phyloP scores from a whole-genome alignment of 768 basidiomycete genomes.

The Mycena vulgaris region DNA sequence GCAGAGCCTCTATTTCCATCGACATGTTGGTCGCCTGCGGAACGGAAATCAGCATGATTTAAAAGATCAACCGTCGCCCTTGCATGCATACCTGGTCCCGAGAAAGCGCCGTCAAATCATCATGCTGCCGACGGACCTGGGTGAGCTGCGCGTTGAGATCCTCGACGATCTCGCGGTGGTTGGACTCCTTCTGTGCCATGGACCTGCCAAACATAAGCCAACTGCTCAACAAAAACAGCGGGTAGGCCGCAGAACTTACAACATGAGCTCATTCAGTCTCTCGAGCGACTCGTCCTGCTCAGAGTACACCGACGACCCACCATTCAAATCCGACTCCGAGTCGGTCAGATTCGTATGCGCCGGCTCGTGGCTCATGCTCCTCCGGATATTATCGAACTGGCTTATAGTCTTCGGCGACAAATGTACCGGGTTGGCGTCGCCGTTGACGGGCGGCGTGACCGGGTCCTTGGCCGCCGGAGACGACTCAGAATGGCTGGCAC shows the following conservation, averaged over 20 bases:
- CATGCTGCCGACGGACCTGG: slow-evolving; percentile 83
- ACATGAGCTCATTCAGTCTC: slow-evolving; percentile 92
- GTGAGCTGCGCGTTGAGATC: slow-evolving; percentile 76
- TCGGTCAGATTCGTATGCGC: slow-evolving; percentile 52
- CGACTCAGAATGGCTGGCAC: background rate
- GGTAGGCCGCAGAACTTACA: slow-evolving; percentile 65
- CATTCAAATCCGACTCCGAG: slow-evolving; percentile 53
- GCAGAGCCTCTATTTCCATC: slow-evolving; percentile 84
- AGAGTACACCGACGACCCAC: slow-evolving; percentile 53
- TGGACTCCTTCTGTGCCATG: slow-evolving; percentile 97
- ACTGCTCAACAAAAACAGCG: slow-evolving; percentile 18
- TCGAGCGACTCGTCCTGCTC: slow-evolving; percentile 82
- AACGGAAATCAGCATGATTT: slow-evolving; percentile 8
- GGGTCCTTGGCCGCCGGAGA: slow-evolving; percentile 11
- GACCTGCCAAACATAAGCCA: slow-evolving; percentile 67
- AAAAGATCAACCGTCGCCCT: background rate
- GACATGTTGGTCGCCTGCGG: slow-evolving; percentile 88
- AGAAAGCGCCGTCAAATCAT: slow-evolving; percentile 85
- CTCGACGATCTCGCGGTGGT: slow-evolving; percentile 87
- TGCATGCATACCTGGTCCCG: slow-evolving; percentile 81
- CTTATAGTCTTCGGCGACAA: slow-evolving; percentile 82
- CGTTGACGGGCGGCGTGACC: slow-evolving; percentile 23
- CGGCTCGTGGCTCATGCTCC: slow-evolving; percentile 69
- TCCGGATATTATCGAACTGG: slow-evolving; percentile 82
- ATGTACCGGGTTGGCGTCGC: slow-evolving; percentile 44